Base-by-base conservation (phyloP, 768 basidiomycete species). In the Boletus subparvulus region DNA sequence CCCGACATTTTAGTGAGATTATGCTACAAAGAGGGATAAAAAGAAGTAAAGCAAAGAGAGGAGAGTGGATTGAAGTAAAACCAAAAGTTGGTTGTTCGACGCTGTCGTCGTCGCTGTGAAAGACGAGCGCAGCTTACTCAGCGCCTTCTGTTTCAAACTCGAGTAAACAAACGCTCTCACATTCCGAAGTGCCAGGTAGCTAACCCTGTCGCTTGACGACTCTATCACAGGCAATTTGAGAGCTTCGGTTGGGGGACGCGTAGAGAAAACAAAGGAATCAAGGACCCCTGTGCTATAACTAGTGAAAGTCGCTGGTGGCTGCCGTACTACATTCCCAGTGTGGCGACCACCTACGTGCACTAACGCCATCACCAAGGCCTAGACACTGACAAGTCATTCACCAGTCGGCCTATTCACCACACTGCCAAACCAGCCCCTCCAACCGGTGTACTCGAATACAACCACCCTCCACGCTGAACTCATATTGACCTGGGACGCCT, bases 1-100 rank as follows among this genome's bases (percentile, higher is more conserved):
- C 73, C 69, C 8, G 78, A 71, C 78, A 79, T 79, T 59, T 58
- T 61, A 32, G 12, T 3, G 17, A 7, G 19, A 6, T n/a, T 26
- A 53, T 50, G 50, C 51, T 54, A 58, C 55, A 65, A 21, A 49
- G 19, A 45, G 10, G 10, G 17, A 48, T 35, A 6, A 36, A 24
- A 49, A 6, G 17, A 37, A 26, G 30, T 19, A 32, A 19, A 32
- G 26, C 0, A 12, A 41, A 19, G 32, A 21, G 30, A 26, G 30
- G 14, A 13, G 3, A 21, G 16, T 13, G 6, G 2, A 3, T 17
- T 10, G 36, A 33, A 35, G 19, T 26, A 21, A 32, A 32, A 32
- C 1, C 3, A 32, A 32, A 9, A 32, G n/a, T 32, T 40, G 46
- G 52, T 39, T 19, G 52, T 52, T 47, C 43, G 62, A 54, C 58